phyloP scores from a whole-genome alignment of 768 basidiomycete species.

The Tricholoma sp. region DNA sequence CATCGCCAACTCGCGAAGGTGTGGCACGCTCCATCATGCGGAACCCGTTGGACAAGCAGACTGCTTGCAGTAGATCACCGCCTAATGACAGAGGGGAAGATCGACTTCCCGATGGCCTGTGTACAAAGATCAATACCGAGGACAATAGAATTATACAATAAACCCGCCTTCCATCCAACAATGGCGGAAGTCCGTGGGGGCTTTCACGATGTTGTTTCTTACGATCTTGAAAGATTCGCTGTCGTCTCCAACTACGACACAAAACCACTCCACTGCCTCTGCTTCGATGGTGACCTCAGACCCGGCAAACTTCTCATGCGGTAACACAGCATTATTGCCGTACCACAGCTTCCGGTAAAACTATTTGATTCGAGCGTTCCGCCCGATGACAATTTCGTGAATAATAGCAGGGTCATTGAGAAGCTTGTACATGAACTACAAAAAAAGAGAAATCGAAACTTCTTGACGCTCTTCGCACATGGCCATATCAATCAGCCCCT shows the following conservation, averaged over 20 bases:
- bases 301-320: conserved; percentile 79
- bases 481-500: conserved; percentile 59
- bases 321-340: conserved; percentile 75
- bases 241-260: conserved; percentile 89
- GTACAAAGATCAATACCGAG: conserved; percentile 4
- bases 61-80: conserved; percentile 91
- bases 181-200: conserved; percentile 98
- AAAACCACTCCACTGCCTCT: conserved; percentile 80
- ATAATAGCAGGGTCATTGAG: conserved; percentile 88
- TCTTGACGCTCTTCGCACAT: conserved; percentile 81
- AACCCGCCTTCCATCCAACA: conserved; percentile 93
- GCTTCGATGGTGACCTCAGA: conserved; percentile 81
- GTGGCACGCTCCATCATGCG: conserved; percentile 74
- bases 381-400: conserved; percentile 78
- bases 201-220: conserved; percentile 65
- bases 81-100: conserved; percentile 91
- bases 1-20: conserved; percentile 78
- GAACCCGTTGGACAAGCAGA: conserved; percentile 97
- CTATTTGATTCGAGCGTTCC: conserved; percentile 89
- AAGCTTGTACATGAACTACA: conserved; percentile 85
- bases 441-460: conserved; percentile 69
- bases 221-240: conserved; percentile 84
- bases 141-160: conserved; percentile 1
- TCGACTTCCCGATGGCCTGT: conserved; percentile 96
- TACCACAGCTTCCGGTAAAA: conserved; percentile 99